Base-by-base conservation (phyloP, 1,139 yeast genomes). In the Yamadazyma atlantica region DNA sequence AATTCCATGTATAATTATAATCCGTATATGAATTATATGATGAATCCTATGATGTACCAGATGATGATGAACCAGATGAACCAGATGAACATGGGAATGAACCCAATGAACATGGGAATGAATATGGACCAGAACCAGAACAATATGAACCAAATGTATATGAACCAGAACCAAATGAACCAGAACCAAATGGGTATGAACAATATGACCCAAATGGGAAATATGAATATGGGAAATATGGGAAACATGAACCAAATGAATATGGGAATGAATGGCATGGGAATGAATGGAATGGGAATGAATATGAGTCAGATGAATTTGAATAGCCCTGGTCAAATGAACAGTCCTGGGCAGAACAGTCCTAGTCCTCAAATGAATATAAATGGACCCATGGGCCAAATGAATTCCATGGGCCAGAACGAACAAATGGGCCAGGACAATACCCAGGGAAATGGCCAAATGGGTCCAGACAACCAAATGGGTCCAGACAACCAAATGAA, bases 1-100 rank as follows among this genome's bases (percentile, higher is more conserved):
- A 43, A 41, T 31, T 41, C 48, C 16, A 48, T 49, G 51, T 38
- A 40, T 22, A 35, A 33, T 9, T 41, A 38, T 32, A 41, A 33
- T 35, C 47, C 47, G 4, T 41, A 37, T 26, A 43, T 43, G 47
- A 34, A 14, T 17, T 28, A 34, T 28, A 38, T 38, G 42, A 45
- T 44, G 47, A 46, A 46, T 29, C 47, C 45, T n/a, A 42, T 42
- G 42, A 41, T 41, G 44, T 21, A 30, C 36, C 43, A 40, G 29
- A 39, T 39, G 45, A 41, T 36, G 21, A 42, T 41, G 48, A 43
- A n/a, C n/a, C n/a, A 39, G 47, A 41, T 41, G 47, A 29, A 31
- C 31, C 42, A 39, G 43, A 36, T 28, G 12, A 30, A 14, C 27
- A 31, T 34, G 37, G 17, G 24, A 3, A 33, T 33, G 40, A 37